A percentile compares a stretch with the other conserved stretches of the same genome.
phyloP scores from a whole-genome alignment of 2,329 filamentous ascomycete species.

The Monosporascus sp. region DNA sequence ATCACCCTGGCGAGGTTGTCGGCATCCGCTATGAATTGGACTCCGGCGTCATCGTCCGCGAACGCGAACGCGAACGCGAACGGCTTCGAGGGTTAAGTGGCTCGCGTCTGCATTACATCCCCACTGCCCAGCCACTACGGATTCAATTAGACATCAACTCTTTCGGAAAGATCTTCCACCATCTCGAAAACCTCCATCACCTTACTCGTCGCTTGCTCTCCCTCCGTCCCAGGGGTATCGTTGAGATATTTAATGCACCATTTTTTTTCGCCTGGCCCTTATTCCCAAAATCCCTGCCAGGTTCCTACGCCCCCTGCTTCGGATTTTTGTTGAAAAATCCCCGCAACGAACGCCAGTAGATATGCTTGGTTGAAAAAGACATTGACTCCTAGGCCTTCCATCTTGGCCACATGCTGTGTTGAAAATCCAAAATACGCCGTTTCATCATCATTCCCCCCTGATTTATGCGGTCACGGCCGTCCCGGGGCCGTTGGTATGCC shows the following conservation, averaged over 20 bases:
- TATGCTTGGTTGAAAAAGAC: constrained; percentile 32
- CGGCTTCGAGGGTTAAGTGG: too few relatives aligned
- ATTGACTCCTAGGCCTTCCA: constrained; percentile 12
- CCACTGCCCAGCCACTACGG: too few relatives aligned
- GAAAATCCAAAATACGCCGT: constrained; percentile 30
- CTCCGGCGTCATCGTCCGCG: too few relatives aligned
- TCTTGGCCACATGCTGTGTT: constrained; percentile 24
- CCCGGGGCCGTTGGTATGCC: not conserved
- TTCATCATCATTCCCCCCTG: constrained; percentile 12
- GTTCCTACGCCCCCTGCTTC: constrained; percentile 18
- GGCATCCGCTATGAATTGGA: too few relatives aligned
- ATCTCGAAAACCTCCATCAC: too few relatives aligned
- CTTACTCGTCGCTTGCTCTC: too few relatives aligned
- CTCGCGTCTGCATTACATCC: too few relatives aligned
- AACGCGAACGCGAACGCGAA: too few relatives aligned
- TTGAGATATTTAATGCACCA: constrained; percentile 35
- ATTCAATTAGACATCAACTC: too few relatives aligned
- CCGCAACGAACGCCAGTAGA: constrained; percentile 19
- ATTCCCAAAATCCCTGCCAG: not conserved
- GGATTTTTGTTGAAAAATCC: constrained; percentile 31
- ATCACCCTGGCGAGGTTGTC: too few relatives aligned
- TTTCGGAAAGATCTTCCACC: too few relatives aligned
- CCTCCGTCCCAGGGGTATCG: constrained; percentile 31
- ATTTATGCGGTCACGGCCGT: constrained; percentile 6
- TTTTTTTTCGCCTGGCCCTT: constrained; percentile 23